Evolutionary conservation across 371 early-diverging fungal genomes (phyloP), one percentile per base, ranked within the genome.

Genomic region (Thermomucor indicae-seudaticae): DNA sequence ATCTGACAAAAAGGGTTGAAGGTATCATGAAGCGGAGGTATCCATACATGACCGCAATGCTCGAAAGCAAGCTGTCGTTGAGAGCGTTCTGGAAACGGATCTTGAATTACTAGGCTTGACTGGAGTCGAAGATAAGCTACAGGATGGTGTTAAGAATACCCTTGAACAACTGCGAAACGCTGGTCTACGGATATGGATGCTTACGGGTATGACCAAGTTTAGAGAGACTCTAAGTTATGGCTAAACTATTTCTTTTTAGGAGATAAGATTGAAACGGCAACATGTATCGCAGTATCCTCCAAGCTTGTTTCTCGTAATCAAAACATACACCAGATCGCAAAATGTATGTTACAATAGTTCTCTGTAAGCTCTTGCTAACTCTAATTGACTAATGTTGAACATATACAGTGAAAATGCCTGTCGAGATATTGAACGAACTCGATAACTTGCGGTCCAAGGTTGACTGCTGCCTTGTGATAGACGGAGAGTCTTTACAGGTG

Each of bases 181-280:
- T 16, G 99, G 97, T 8, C 62, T 99, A 47, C 92, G 89, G 64
- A 89, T 99, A 17, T 99, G 99, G 99, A 99, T 99, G 99, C 77
- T 99, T 47, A 99, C 99, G 0, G 82, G 72, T 72, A 49, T 10
- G 11, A 14, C 10, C 32, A 32, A 32, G 7, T 7, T 14, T 8
- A 32, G 8, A 32, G 8, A 32, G 14, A 8, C 32, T 32, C 32
- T 8, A 32, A 14, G 14, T 32, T 32, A 32, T 49, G 17, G 7
- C 16, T 2, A 20, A 30, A 24, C 11, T 40, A 14, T 49, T 30
- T 35, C 38, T 20, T 38, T 30, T 24, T 20, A 70, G 99, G 99
- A 23, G 99, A 99, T 69, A 99, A 99, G 63, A 92, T 97, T 54
- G 99, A 99, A 75, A 99, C 99, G 2, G 99, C 99, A n/a, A 95